Percentiles rank a stretch among this genome's conserved stretches.
phyloP scores from a whole-genome alignment of 208 protist species.

The Lotmaria passim region DNA sequence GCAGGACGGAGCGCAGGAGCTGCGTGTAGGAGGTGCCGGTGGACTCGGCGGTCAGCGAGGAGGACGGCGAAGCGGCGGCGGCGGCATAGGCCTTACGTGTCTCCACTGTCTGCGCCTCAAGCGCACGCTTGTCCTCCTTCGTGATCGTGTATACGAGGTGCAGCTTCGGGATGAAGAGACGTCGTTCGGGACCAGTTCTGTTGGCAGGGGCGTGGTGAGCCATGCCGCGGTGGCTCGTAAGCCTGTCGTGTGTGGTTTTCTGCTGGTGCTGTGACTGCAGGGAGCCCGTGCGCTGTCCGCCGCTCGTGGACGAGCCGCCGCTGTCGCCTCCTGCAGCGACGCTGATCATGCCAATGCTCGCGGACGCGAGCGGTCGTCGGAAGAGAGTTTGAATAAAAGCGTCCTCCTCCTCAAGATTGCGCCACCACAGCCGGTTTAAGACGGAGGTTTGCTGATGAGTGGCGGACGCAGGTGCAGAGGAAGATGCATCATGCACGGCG shows the following conservation, averaged over 20 bases:
- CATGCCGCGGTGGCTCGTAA: neutral
- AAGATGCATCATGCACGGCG: neutral
- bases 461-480: neutral
- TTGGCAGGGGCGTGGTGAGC: slow-evolving; percentile 16
- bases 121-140: neutral
- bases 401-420: slow-evolving; percentile 11
- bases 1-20: slow-evolving; percentile 11
- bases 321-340: neutral
- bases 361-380: neutral
- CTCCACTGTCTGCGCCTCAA: slow-evolving; percentile 4
- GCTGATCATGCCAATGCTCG: slow-evolving; percentile 9
- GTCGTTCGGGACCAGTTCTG: neutral
- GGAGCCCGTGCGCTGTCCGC: neutral
- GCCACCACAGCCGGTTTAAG: slow-evolving; percentile 10
- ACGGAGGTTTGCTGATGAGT: slow-evolving; percentile 7
- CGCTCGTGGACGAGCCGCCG: neutral
- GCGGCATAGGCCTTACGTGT: neutral
- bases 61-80: neutral
- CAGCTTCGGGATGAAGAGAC: slow-evolving; percentile 14
- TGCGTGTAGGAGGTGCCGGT: slow-evolving; percentile 10
- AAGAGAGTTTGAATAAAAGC: slow-evolving; percentile 10
- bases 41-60: neutral
- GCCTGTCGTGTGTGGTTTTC: neutral
- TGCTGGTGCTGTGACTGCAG: neutral
- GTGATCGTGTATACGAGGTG: slow-evolving; percentile 11